These are phyloP conservation scores for Chenopodium quinoa DNA, from an alignment of 148 eudicot genomes.

Conservation along the genomic window DNA sequence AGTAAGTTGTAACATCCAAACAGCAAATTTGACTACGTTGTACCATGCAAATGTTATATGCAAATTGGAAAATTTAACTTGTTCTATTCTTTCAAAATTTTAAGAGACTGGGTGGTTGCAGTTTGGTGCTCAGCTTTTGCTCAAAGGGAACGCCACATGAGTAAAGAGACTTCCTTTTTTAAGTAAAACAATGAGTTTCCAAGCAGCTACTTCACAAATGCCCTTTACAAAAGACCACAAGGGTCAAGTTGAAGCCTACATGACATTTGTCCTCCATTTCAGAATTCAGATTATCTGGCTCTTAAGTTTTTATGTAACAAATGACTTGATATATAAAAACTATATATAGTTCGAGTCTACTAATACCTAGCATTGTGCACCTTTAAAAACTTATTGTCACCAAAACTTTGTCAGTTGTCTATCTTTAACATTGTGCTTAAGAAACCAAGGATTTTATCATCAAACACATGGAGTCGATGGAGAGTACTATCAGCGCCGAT, in stretches of 20 bases:
- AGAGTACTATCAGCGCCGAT: no score
- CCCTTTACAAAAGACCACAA: background rate
- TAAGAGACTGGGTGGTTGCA: background rate
- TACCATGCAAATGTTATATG: background rate
- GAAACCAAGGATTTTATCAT: background rate
- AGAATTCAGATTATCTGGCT: background rate
- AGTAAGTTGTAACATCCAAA: no score
- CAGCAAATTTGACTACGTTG: no score
- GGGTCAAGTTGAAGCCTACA: background rate
- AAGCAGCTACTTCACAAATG: conserved; percentile 1
- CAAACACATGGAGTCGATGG: background rate
- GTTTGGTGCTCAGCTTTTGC: background rate
- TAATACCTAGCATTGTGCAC: background rate
- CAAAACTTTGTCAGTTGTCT: background rate
- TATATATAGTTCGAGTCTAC: background rate
- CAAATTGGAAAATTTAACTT: background rate
- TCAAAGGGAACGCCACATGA: no score
- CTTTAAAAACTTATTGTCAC: background rate
- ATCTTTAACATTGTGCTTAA: background rate
- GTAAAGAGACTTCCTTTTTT: no score
- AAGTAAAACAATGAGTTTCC: background rate
- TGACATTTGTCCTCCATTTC: background rate
- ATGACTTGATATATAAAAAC: background rate
- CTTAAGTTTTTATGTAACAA: background rate
- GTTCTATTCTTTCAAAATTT: background rate